These are phyloP conservation scores for Aphanomyces astaci DNA, from an alignment of 352 stramenopile species.

Conservation along the genomic window DNA sequence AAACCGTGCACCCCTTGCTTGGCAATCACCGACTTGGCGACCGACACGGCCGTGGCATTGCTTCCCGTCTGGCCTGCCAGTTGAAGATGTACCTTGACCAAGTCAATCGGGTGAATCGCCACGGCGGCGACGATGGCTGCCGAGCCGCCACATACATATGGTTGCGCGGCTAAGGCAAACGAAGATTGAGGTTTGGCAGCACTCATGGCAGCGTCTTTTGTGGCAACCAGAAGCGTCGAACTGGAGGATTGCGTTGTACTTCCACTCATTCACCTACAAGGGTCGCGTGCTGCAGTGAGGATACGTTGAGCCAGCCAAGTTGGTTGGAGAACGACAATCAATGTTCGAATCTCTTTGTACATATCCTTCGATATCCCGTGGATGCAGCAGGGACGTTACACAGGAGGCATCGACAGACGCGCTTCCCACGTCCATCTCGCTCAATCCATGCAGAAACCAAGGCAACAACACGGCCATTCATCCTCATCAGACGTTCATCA, in stretches of 20 bases:
- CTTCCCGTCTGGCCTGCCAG: constrained; percentile 69
- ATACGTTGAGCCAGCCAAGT: neutral
- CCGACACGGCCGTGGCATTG: constrained; percentile 62
- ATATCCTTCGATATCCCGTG: constrained; percentile 2
- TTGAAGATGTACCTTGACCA: constrained; percentile 88
- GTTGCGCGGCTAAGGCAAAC: constrained; percentile 50
- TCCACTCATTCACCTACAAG: constrained; percentile 1
- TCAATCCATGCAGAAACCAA: too few relatives aligned
- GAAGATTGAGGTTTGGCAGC: constrained; percentile 25
- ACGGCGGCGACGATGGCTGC: constrained; percentile 65
- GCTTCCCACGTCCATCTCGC: neutral
- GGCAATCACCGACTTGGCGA: constrained; percentile 70
- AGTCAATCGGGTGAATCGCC: constrained; percentile 85
- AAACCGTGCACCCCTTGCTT: constrained; percentile 75
- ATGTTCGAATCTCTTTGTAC: constrained; percentile 9
- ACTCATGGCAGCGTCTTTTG: neutral
- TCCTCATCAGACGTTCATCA: too few relatives aligned
- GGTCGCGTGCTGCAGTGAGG: too few relatives aligned
- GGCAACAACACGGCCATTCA: too few relatives aligned
- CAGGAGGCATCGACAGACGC: neutral
- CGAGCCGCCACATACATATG: constrained; percentile 71
- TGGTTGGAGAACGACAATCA: neutral
- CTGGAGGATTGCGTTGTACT: constrained; percentile 1
- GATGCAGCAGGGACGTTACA: neutral
- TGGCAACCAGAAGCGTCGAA: neutral